Base-by-base conservation (phyloP, 352 stramenopile species). In the Globisporangium spinosum region DNA sequence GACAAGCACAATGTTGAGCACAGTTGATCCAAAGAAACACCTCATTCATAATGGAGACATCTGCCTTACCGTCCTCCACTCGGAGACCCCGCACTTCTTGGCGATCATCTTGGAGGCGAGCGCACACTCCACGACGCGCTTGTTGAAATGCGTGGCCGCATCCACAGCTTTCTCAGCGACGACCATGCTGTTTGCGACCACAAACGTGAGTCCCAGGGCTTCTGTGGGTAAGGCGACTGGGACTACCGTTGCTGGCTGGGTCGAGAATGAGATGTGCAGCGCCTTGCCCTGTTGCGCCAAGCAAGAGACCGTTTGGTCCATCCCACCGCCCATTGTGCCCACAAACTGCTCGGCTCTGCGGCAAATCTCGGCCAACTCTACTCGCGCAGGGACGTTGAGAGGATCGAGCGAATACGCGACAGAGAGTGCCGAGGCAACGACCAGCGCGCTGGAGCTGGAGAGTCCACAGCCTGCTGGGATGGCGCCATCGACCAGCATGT, bases 221-320 rank as follows among this genome's bases (percentile, higher is more conserved):
- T n/a, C 70, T 59, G 22, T 22, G 13, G 77, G 73, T 12, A 92
- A 60, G 23, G 27, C 12, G 40, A 88, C 82, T 0, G 69, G 59
- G 17, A 58, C 57, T 12, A 65, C 72, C 2, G 1, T 65, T 15
- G 60, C n/a, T 32, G 43, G 20, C 4, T 43, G 67, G 12, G 81
- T 77, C 13, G 67, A 51, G 64, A 97, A 97, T 35, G 80, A 60
- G n/a, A 97, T 76, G 65, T 83, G 68, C 56, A 89, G 67, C 17
- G 87, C 87, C 9, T 71, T 65, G 13, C 87, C 78, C 25, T 55
- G 54, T n/a, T 74, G 68, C 4, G 77, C 80, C 32, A 93, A 70
- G 67, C 82, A 90, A 55, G 74, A 80, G 34, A 88, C 78, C 1
- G 87, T 76, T 64, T 97, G 89, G 68, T 97, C 89, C 89, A 95